Base-by-base conservation (phyloP, 2,329 filamentous ascomycete genomes). In the Aspergillus sp. region DNA sequence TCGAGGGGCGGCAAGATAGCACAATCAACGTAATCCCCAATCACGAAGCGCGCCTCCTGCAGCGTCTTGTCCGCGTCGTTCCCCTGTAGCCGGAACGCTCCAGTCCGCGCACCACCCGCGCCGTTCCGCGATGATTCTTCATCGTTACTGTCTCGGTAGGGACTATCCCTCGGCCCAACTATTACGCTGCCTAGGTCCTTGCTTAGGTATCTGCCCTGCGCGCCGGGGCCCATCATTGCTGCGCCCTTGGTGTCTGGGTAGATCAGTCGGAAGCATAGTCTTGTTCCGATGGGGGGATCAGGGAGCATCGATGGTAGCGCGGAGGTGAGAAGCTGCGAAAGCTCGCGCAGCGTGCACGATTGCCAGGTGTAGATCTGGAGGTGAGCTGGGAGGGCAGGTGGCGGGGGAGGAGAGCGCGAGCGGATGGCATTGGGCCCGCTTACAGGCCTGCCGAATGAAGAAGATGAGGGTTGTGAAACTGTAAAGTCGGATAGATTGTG, bases 341-440 rank as follows among this genome's bases (percentile, higher is more conserved):
- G 86, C 74, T 97, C 92, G 64, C 83, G 81, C 22, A 98, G 83
- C 3, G 89, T 91, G 77, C 90, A 93, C 67, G 85, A 86, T 56
- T 86, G 83, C 89, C 91, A 96, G 57, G 92, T 93, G 80, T 97
- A 93, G 67, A 97, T 87, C 61, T 90, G 83, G 24, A 96, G 80
- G 71, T 89, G 84, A 7, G 87, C 79, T 51, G 88, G 86, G 20
- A 90, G 82, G 51, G 83, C 76, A 55, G 79, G 66, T 19, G 85
- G 70, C 65, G 84, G 73, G 74, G 95, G 91, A 51, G 69, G 66
- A 13, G 69, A 71, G 51, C 62, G 59, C 33, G 64, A 48, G 56
- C 66, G 67, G 47, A 71, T 71, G 33, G 70, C 64, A 39, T 85
- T 73, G 61, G 83, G 75, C 72, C 68, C 70, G 56, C 69, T 70